These are phyloP conservation scores for Yarrowia bubula DNA, from an alignment of 805 yeast genomes.

Conservation along the genomic window DNA sequence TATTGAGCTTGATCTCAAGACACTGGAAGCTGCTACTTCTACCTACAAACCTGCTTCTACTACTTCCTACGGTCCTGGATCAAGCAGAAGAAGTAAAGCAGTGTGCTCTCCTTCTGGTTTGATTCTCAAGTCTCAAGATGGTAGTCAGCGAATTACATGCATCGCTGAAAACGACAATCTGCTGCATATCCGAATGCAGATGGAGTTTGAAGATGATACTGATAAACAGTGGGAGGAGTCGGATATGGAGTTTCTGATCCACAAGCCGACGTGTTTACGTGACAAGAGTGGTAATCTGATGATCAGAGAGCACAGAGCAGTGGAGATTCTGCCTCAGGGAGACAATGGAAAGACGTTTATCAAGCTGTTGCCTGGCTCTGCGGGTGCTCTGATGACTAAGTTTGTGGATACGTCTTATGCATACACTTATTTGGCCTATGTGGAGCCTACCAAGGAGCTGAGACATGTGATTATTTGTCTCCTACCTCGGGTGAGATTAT, in stretches of 20 bases:
- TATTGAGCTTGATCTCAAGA: background rate
- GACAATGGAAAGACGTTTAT: background rate
- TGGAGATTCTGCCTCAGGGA: background rate
- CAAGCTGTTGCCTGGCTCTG: background rate
- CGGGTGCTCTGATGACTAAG: background rate
- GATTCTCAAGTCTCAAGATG: background rate
- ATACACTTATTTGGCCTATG: background rate
- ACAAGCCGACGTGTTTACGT: background rate
- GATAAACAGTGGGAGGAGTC: background rate
- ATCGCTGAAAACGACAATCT: background rate
- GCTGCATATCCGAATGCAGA: background rate
- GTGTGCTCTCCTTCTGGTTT: background rate
- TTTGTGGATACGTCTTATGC: background rate
- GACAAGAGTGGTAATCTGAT: background rate
- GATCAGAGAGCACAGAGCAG: background rate
- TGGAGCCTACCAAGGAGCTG: background rate
- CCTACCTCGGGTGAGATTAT: background rate
- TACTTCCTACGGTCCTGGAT: background rate
- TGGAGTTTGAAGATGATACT: background rate
- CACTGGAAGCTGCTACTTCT: background rate
- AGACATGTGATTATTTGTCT: background rate
- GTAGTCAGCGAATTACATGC: background rate
- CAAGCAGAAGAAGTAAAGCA: background rate
- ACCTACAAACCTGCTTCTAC: background rate
- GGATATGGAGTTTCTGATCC: background rate